Base-by-base conservation (phyloP, 305 asterid genomes). In the Withania somnifera region DNA sequence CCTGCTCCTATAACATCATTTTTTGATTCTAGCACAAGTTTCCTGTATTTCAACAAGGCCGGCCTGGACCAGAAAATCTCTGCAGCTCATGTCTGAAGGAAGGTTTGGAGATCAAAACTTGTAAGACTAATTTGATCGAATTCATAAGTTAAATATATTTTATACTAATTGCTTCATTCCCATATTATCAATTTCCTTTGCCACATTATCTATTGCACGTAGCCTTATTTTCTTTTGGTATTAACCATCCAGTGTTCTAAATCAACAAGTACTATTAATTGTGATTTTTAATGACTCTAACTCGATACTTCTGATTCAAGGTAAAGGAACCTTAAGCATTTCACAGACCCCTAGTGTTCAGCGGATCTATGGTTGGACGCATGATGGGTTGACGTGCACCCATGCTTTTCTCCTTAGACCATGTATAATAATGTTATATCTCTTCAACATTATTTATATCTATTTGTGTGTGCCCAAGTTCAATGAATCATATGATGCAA, bases 31-130 rank as follows among this genome's bases (percentile, higher is more conserved):
- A 75, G 82, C 19, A 63, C 81, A 53, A 89, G 95, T 89, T 89
- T 84, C 81, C 84, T 93, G 32, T 91, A 89, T 77, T 60, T 88
- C 85, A 93, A 90, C 86, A 82, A 88, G 79, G 87, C 86, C 71
- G 90, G 82, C 81, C 82, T 92, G 68, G 61, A 88, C 75, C 83
- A 83, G 71, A 82, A 83, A 83, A 51, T 47, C 28, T 40, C 42
- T 67, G 30, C 68, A 79, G 51, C 40, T 58, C 82, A 79, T 79
- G 58, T 45, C 71, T 79, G 10, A 79, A 58, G 75, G 54, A 78
- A 73, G 15, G 36, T 14, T 7, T 73, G 79, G 40, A 24, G 22
- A 51, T 73, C 20, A 36, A 47, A 73, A 45, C 42, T 24, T 24
- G 58, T 7, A 50, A 45, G 34, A 14, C 79, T 73, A 14, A 3